Percentiles rank a stretch among this genome's conserved stretches.
These are phyloP conservation scores for Udeniomyces megalosporus DNA, from an alignment of 768 basidiomycete genomes.

Conservation along the genomic window DNA sequence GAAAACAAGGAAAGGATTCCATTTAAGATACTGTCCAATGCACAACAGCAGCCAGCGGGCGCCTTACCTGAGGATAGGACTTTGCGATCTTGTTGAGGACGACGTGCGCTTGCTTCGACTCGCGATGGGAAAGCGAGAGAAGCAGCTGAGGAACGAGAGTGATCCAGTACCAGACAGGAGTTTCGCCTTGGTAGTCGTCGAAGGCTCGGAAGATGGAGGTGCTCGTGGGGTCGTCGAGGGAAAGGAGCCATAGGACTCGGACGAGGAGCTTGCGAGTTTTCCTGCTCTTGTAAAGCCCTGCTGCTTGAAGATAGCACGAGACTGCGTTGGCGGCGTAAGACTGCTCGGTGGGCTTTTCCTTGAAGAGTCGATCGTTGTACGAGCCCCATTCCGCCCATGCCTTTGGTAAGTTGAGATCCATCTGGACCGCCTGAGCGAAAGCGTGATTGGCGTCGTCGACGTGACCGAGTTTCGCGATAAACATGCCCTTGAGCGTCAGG, in stretches of 20 bases:
- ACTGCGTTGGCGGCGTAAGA: slow-evolving; percentile 75
- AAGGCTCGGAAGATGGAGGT: slow-evolving; percentile 37
- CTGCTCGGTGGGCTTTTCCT: slow-evolving; percentile 59
- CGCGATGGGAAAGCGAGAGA: slow-evolving; percentile 71
- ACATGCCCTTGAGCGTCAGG: slow-evolving; percentile 96
- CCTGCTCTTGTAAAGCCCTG: slow-evolving; percentile 80
- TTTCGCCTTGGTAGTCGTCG: slow-evolving; percentile 89
- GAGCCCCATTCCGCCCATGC: slow-evolving; percentile 98
- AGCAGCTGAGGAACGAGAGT: slow-evolving; percentile 88
- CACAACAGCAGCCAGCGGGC: not conserved
- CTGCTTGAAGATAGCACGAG: slow-evolving; percentile 93
- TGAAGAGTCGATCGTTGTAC: slow-evolving; percentile 84
- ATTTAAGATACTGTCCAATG: not conserved
- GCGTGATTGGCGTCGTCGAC: slow-evolving; percentile 79
- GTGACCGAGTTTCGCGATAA: slow-evolving; percentile 70
- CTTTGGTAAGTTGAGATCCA: slow-evolving; percentile 87
- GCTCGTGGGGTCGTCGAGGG: slow-evolving; percentile 55
- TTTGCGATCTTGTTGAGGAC: slow-evolving; percentile 80
- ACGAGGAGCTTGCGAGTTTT: slow-evolving; percentile 83
- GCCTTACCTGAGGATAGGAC: slow-evolving; percentile 69
- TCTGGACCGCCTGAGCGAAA: slow-evolving; percentile 87
- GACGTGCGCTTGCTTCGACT: slow-evolving; percentile 80
- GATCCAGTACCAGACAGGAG: slow-evolving; percentile 98
- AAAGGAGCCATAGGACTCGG: slow-evolving; percentile 89
- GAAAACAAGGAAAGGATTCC: not conserved